Conservation (phyloP, 2,329 filamentous ascomycete genomes). For the Didymella keratinophila region DNA sequence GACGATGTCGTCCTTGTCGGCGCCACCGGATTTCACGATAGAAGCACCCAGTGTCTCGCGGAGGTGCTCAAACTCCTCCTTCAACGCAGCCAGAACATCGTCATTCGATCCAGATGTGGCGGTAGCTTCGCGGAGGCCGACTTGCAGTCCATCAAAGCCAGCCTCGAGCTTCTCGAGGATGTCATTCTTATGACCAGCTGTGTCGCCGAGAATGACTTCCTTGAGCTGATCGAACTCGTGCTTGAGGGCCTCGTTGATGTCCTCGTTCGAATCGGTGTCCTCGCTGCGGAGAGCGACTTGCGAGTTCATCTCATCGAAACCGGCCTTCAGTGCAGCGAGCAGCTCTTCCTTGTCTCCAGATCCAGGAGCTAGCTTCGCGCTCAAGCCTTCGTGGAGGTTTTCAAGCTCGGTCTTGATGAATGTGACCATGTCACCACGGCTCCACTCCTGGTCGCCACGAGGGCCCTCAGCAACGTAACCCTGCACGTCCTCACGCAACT, state of each 20-base stretch:
- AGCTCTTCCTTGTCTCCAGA: constrained; percentile 50
- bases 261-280: constrained; percentile 52
- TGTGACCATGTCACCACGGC: constrained; percentile 56
- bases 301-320: constrained; percentile 53
- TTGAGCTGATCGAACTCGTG: constrained; percentile 84
- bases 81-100: constrained; percentile 59
- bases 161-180: constrained; percentile 67
- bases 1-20: constrained; percentile 72
- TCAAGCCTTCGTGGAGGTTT: constrained; percentile 66
- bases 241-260: constrained; percentile 74
- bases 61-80: constrained; percentile 68
- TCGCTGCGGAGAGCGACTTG: constrained; percentile 50
- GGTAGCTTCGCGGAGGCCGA: constrained; percentile 51
- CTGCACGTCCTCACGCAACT: constrained; percentile 68
- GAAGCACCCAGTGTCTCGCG: constrained; percentile 64
- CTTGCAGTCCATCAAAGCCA: constrained; percentile 58
- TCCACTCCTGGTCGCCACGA: constrained; percentile 52
- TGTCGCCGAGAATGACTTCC: constrained; percentile 72
- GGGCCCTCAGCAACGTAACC: constrained; percentile 57
- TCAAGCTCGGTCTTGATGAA: constrained; percentile 67
- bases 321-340: constrained; percentile 49
- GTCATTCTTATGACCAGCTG: constrained; percentile 66
- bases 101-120: constrained; percentile 48
- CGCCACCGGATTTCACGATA: constrained; percentile 57
- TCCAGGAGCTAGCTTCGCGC: constrained; percentile 53